Conservation (phyloP, 345 rosid species). For the Gossypium ekmanianum region DNA sequence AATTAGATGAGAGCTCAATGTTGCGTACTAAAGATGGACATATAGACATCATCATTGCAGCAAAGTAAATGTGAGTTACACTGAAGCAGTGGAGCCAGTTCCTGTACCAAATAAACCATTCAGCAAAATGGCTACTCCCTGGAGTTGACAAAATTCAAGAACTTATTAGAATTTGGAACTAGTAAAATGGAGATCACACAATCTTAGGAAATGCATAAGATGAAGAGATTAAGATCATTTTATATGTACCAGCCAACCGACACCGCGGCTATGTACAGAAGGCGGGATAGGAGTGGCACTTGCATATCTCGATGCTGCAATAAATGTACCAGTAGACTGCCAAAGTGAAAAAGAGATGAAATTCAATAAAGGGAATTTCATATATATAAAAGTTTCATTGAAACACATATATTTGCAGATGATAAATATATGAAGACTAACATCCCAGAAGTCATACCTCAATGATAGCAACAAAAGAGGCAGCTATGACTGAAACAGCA, state of each 20-base stretch:
- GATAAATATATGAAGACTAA: neutral
- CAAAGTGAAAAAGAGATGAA: slow-evolving; percentile 14
- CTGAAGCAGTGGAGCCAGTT: slow-evolving; percentile 69
- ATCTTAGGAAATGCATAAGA: neutral
- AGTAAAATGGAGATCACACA: neutral
- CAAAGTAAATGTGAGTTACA: slow-evolving; percentile 38
- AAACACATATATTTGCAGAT: neutral
- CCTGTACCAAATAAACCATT: slow-evolving; percentile 63
- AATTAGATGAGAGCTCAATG: neutral
- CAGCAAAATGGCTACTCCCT: slow-evolving; percentile 72
- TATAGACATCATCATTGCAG: neutral
- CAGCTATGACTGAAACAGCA: slow-evolving; percentile 68
- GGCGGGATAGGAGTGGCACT: slow-evolving; percentile 84
- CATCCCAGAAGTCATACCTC: slow-evolving; percentile 46
- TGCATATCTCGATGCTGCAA: slow-evolving; percentile 75
- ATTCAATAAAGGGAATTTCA: neutral
- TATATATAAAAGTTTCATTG: neutral
- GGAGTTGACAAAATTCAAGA: slow-evolving; percentile 19
- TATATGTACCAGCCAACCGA: slow-evolving; percentile 64
- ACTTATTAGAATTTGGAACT: neutral
- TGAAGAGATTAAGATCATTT: slow-evolving; percentile 12
- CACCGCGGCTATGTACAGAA: slow-evolving; percentile 70
- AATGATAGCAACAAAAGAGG: slow-evolving; percentile 58
- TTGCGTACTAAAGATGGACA: neutral
- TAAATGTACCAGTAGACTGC: slow-evolving; percentile 74